phyloP scores from a whole-genome alignment of 345 rosid species.

The Brassica rapa region DNA sequence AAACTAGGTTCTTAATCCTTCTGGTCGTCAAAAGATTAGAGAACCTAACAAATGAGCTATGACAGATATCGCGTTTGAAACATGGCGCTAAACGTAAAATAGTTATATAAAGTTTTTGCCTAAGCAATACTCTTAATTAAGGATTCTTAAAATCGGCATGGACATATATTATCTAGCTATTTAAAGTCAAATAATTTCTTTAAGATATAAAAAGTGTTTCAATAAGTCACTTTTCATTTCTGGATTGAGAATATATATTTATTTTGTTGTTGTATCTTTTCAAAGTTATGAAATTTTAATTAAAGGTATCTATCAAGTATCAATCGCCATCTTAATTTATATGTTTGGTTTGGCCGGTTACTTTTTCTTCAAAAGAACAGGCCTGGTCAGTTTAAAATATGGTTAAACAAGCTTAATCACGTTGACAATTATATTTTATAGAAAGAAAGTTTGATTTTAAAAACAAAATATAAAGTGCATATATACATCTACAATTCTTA shows the following conservation, averaged over 20 bases:
- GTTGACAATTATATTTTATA: constrained; percentile 4
- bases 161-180: not conserved
- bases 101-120: not conserved
- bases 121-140: not conserved
- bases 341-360: constrained; percentile 20
- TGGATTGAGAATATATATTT: not conserved
- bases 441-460: not conserved
- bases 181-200: not conserved
- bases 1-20: not conserved
- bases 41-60: not conserved
- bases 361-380: not conserved
- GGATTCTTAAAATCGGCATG: not conserved
- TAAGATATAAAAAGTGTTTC: not conserved
- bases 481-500: not conserved
- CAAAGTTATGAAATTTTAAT: not conserved
- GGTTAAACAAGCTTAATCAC: constrained; percentile 15
- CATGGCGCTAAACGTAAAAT: constrained; percentile 9
- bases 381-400: constrained; percentile 5
- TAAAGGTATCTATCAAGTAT: constrained; percentile 16
- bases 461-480: not conserved
- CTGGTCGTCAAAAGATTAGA: not conserved
- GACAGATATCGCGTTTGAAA: not conserved
- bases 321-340: constrained; percentile 10
- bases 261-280: not conserved
- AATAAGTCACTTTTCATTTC: constrained; percentile 2